Evolutionary conservation across 257 asterid genomes (phyloP), one percentile per base, ranked within the genome.

Genomic region (Echium plantagineum): DNA sequence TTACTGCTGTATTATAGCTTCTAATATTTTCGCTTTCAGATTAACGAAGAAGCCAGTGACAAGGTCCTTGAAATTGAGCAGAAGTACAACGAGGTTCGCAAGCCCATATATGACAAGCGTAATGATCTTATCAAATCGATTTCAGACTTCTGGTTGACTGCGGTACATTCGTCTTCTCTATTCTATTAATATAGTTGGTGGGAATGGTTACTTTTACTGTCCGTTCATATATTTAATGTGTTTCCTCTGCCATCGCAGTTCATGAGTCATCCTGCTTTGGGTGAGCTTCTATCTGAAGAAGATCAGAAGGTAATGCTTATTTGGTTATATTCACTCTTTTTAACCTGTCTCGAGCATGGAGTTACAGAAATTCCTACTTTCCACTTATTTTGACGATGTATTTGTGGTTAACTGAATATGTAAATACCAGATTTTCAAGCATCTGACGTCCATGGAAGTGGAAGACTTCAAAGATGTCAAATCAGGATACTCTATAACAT

Each of bases 121-220:
- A 89, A 75, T 74, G 88, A 83, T 9, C 60, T 85, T 55, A 78
- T 89, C 69, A 77, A 84, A 71, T 70, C 91, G 52, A 86, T 88
- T 71, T 94, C 98, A 18, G 91, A 88, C 65, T 93, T 93, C 80
- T 93, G 98, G 98, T 57, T 89, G 80, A 93, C 94, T 54, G 98
- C 94, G 26, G 97, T 91, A 52, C 79, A 94, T 66, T 73, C 49
- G 31, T 53, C 49, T 47, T 21, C 32, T 54, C n/a, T n/a, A n/a
- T n/a, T n/a, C n/a, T 10, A 10, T 42, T 42, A 12, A 13, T 42
- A 42, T 10, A 0, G 49, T 1, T 42, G 15, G 26, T 24, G 18
- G 18, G 58, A 19, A n/a, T 32, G 17, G 9, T 13, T 18, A 53
- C 46, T 19, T n/a, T 21, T 56, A 17, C 59, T 42, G 15, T n/a